Conservation (phyloP, 2,329 filamentous ascomycete genomes). For the Alternaria arborescens region DNA sequence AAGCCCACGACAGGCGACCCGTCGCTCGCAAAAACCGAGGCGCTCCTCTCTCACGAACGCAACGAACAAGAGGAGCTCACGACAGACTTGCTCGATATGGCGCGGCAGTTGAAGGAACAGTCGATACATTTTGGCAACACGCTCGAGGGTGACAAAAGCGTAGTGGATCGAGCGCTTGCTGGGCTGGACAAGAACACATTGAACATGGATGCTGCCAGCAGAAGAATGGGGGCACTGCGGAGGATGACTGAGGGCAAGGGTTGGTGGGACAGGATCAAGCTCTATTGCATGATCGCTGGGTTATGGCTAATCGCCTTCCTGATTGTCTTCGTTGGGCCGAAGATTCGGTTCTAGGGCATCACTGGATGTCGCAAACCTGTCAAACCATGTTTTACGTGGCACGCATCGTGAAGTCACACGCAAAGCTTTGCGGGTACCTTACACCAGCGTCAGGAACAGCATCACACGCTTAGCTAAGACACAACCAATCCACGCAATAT, state of each 20-base stretch:
- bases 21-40: slow-evolving; percentile 61
- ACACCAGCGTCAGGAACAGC: slow-evolving; percentile 6
- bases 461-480: slow-evolving; percentile 2
- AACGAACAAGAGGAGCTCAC: slow-evolving; percentile 85
- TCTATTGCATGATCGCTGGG: slow-evolving; percentile 85
- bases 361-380: background rate
- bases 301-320: slow-evolving; percentile 80
- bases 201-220: slow-evolving; percentile 78
- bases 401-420: background rate
- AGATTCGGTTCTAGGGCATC: slow-evolving; percentile 75
- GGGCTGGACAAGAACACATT: slow-evolving; percentile 79
- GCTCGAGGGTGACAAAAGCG: slow-evolving; percentile 77
- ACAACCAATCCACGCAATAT: slow-evolving; percentile 1
- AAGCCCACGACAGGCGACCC: slow-evolving; percentile 36
- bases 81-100: slow-evolving; percentile 80
- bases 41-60: slow-evolving; percentile 78
- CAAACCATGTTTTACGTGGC: background rate
- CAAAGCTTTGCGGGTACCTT: slow-evolving; percentile 1
- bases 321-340: slow-evolving; percentile 86
- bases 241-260: slow-evolving; percentile 88
- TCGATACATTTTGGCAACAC: slow-evolving; percentile 75
- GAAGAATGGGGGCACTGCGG: slow-evolving; percentile 78
- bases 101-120: slow-evolving; percentile 77
- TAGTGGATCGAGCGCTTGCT: slow-evolving; percentile 74
- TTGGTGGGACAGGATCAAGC: slow-evolving; percentile 82